phyloP scores from a whole-genome alignment of 2,329 filamentous ascomycete genomes.

The Ophiosphaerella herpotricha region DNA sequence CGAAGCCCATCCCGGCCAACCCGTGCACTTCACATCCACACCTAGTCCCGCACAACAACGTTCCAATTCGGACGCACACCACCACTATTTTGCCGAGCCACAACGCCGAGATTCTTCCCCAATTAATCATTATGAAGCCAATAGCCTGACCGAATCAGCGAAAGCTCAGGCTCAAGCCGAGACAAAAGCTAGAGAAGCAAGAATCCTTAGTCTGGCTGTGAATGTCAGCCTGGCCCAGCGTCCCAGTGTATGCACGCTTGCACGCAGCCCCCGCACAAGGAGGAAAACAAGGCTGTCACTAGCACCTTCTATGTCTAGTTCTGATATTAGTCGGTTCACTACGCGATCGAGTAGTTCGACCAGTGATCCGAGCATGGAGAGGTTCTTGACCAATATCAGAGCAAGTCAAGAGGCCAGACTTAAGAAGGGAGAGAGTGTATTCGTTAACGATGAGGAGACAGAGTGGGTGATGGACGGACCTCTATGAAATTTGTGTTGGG shows the following conservation, averaged over 20 bases:
- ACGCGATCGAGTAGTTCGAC: no score
- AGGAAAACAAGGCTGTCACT: no score
- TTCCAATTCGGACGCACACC: neutral
- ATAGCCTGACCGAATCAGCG: slow-evolving; percentile 1
- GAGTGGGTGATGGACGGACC: no score
- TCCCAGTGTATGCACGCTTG: slow-evolving; percentile 2
- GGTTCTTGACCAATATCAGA: slow-evolving; percentile 17
- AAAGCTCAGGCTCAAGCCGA: neutral
- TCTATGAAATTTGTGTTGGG: no score
- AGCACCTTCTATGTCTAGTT: no score
- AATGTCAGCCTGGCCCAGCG: neutral
- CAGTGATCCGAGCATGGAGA: slow-evolving; percentile 2
- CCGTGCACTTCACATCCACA: slow-evolving; percentile 11
- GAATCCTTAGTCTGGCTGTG: slow-evolving; percentile 2
- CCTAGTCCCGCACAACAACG: slow-evolving; percentile 4
- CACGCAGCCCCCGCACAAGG: neutral
- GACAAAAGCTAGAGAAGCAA: neutral
- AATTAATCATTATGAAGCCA: slow-evolving; percentile 1
- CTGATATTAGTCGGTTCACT: no score
- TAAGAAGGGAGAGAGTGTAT: no score
- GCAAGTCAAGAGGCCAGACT: slow-evolving; percentile 15
- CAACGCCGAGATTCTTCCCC: slow-evolving; percentile 15
- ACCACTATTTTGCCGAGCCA: slow-evolving; percentile 11
- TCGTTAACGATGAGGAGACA: no score
- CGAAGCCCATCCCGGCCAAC: slow-evolving; percentile 16